Evolutionary conservation across 1,139 yeast species (phyloP).

Genomic region (Suhomyces bribrorum): DNA sequence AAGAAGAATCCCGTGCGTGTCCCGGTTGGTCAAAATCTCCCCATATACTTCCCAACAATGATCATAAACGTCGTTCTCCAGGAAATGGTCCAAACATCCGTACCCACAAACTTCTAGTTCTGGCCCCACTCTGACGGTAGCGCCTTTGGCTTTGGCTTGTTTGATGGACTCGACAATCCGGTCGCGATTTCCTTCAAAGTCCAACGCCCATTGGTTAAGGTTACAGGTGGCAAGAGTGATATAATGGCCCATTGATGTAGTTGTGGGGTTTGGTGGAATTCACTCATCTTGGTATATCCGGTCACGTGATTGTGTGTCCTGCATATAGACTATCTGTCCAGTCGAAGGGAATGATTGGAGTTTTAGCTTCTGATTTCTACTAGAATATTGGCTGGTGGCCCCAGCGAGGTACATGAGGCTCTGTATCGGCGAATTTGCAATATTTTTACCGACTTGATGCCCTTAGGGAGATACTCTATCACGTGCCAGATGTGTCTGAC

Average conservation of each 20-base stretch:
- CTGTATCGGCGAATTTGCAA: too few species aligned
- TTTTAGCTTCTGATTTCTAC: too few species aligned
- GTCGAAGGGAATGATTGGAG: too few species aligned
- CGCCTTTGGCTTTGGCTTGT: constrained; percentile 73
- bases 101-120: constrained; percentile 93
- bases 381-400: too few species aligned
- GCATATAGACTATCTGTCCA: too few species aligned
- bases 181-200: constrained; percentile 95
- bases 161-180: constrained; percentile 79
- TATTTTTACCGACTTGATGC: too few species aligned
- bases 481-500: too few species aligned
- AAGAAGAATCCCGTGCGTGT: constrained; percentile 71
- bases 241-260: constrained; percentile 63
- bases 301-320: too few species aligned
- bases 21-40: constrained; percentile 64
- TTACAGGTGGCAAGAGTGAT: constrained; percentile 64
- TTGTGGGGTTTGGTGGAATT: too few species aligned
- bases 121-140: constrained; percentile 91
- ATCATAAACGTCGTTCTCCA: constrained; percentile 82
- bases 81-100: constrained; percentile 94
- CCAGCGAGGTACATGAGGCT: too few species aligned
- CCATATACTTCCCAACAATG: constrained; percentile 96
- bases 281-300: too few species aligned
- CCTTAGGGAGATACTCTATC: too few species aligned
- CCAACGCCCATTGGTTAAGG: constrained; percentile 98